Evolutionary conservation across 2,329 filamentous ascomycete species (phyloP), one percentile per base, ranked within the genome.

Genomic region (Botrytis tulipae): DNA sequence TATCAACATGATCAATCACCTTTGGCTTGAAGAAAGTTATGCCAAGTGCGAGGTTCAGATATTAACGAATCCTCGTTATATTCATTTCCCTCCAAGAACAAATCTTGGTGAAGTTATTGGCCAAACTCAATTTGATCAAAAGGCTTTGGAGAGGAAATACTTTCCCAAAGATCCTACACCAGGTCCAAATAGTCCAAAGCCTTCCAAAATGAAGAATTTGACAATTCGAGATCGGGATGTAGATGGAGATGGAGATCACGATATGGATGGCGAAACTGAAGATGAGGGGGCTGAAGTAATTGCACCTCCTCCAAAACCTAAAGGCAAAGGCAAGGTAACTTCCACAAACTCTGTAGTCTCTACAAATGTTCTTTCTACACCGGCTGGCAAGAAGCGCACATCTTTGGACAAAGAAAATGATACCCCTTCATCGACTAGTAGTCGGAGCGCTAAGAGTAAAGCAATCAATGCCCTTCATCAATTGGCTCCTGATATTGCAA

Each of bases 11-110:
- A 86, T 97, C 78, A 99, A 98, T 81, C 96, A 99, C 81, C 86
- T 99, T 0, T 99, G 96, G 96, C 87, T 99, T 63, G 96, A 99
- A 82, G 96, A 99, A 80, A 97, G 94, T 82, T 99, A 98, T 80
- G 94, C 95, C 2, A 94, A 92, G 81, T 97, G 94, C 84, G 88
- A 92, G 79, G 85, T 92, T 73, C 92, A 93, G 80, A 88, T 89
- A 0, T 84, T 95, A 35, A 92, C 92, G 6, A 89, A 93, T 70
- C 85, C 88, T 14, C 91, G 92, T 76, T 99, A 97, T 81, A 93
- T 88, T 0, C 91, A 94, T 80, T 99, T 98, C 77, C 96, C 96
- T 25, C 87, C 88, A 18, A 89, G 94, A 73, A 98, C 95, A 3
- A 98, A 99, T 80, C 86, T 99, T 9, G 93, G 94, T 70, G 96